These are phyloP conservation scores for Alloteropsis semialata DNA, from an alignment of 176 grass and related monocot species.

Conservation along the genomic window DNA sequence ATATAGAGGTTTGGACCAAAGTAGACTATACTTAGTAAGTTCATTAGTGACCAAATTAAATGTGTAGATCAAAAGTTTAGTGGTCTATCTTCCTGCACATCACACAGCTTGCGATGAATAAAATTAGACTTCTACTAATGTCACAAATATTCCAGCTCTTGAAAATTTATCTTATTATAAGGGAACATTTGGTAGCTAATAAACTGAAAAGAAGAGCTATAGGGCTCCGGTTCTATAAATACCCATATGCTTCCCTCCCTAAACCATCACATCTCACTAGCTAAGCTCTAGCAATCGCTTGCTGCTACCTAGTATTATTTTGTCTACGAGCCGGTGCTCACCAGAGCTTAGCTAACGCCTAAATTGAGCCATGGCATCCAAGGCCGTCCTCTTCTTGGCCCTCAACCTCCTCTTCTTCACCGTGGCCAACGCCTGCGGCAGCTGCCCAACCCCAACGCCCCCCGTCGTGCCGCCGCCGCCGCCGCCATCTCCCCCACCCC, in stretches of 20 bases:
- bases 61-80: no score
- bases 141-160: neutral
- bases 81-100: no score
- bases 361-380: constrained; percentile 41
- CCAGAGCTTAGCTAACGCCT: neutral
- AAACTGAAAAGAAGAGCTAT: neutral
- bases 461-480: constrained; percentile 18
- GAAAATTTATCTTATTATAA: neutral
- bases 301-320: neutral
- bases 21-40: no score
- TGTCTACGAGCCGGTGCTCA: neutral
- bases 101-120: no score
- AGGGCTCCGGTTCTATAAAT: constrained; percentile 40
- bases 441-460: constrained; percentile 32
- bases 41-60: no score
- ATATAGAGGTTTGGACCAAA: no score
- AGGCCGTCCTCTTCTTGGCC: constrained; percentile 43
- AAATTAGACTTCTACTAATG: no score
- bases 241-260: neutral
- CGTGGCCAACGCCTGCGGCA: constrained; percentile 44
- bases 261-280: constrained; percentile 26
- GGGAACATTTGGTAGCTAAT: neutral
- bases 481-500: neutral
- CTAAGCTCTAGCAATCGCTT: neutral
- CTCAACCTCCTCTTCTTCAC: constrained; percentile 57